Evolutionary conservation across 768 basidiomycete genomes (phyloP), one percentile per base, ranked within the genome.

Genomic region (Kwoniella sp.): DNA sequence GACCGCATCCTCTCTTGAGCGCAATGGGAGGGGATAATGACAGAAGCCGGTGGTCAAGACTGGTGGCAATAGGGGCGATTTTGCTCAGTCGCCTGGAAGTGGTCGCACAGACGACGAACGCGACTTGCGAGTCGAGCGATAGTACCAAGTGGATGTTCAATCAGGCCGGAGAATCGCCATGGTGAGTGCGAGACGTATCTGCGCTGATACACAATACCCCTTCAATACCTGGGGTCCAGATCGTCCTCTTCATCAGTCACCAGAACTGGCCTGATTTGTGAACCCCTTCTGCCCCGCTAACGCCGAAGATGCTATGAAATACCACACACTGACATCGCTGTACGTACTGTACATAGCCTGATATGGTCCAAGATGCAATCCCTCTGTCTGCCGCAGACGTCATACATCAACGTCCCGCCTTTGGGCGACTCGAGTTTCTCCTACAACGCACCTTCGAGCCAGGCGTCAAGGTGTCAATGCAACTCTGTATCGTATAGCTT

Each of bases 311-410:
- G 17, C 19, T 24, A 6, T 49, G 48, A 24, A 10, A 10, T 49
- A 9, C 17, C 17, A 15, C 3, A 44, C 17, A 21, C 30, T 19
- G 25, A 46, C n/a, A n/a, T n/a, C n/a, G n/a, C n/a, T n/a, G n/a
- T n/a, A n/a, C n/a, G n/a, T n/a, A n/a, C 19, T 47, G 33, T 9
- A 26, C 13, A 1, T 44, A 76, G 74, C 37, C 33, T 69, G 3
- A 64, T 64, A 15, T 76, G 74, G 74, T 70, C 72, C 4, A 71
- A 68, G 26, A 48, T 76, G 4, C 74, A 76, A 62, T 72, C 72
- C 24, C 70, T 76, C 24, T 76, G 74, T 52, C 48, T 73, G 2
- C 58, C 67, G 5, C 21, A 44, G 2, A 53, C 60, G 4, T 22
- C 46, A 22, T 68, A 57, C 40, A 64, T 76, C 55, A 76, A 76